A percentile compares a stretch with the other conserved stretches of the same genome.
Conservation (phyloP, 805 yeast genomes). For the Spathaspora girioi region DNA sequence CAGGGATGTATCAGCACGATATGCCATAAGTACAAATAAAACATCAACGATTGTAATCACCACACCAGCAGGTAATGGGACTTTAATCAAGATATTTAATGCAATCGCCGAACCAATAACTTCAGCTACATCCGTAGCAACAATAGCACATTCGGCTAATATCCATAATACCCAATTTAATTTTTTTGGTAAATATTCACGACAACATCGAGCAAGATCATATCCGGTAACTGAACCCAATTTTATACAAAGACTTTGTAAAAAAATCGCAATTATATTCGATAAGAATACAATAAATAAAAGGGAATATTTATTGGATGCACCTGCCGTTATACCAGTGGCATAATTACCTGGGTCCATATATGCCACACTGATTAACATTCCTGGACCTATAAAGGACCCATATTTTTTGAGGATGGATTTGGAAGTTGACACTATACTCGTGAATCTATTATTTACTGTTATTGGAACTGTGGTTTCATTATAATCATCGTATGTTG, state of each 20-base stretch:
- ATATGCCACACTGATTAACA: constrained; percentile 47
- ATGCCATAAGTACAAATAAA: constrained; percentile 44
- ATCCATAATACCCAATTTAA: constrained; percentile 36
- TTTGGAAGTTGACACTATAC: constrained; percentile 1
- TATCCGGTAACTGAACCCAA: constrained; percentile 48
- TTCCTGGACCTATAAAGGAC: constrained; percentile 44
- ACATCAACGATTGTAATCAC: constrained; percentile 44
- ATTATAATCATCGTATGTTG: neutral
- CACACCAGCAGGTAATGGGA: constrained; percentile 50
- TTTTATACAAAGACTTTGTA: constrained; percentile 43
- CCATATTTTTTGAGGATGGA: constrained; percentile 26
- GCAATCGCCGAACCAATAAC: constrained; percentile 53
- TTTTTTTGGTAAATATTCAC: constrained; percentile 38
- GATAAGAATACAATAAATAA: constrained; percentile 42
- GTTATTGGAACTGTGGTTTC: neutral
- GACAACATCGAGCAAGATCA: constrained; percentile 44
- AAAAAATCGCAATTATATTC: constrained; percentile 43
- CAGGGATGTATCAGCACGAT: constrained; percentile 41
- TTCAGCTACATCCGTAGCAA: constrained; percentile 53
- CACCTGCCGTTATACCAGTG: constrained; percentile 47
- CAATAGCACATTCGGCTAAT: constrained; percentile 45
- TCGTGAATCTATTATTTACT: constrained; percentile 4
- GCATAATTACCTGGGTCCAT: constrained; percentile 55
- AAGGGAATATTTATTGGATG: constrained; percentile 39
- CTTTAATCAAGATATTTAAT: constrained; percentile 39